Percentiles rank a stretch among this genome's conserved stretches.
Conservation (phyloP, 768 basidiomycete genomes). For the Kwoniella dendrophila region DNA sequence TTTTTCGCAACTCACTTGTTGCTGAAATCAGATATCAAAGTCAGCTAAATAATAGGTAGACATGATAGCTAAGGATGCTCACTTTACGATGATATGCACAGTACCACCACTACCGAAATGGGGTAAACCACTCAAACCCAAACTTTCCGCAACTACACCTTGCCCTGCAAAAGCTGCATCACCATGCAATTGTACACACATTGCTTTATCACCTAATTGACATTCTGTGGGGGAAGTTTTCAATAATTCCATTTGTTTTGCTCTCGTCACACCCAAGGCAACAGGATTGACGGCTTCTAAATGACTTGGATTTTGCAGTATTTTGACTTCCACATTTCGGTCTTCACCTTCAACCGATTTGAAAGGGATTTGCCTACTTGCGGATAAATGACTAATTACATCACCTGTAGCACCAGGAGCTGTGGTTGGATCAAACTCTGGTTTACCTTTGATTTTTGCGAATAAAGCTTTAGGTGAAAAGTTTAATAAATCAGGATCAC, state of each 20-base stretch:
- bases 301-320: conserved; percentile 62
- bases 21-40: conserved; percentile 28
- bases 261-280: conserved; percentile 84
- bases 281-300: conserved; percentile 75
- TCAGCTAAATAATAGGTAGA: background rate
- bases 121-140: conserved; percentile 84
- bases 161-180: conserved; percentile 91
- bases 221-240: conserved; percentile 62
- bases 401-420: conserved; percentile 69
- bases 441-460: conserved; percentile 73
- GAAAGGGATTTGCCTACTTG: conserved; percentile 62
- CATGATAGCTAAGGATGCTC: conserved; percentile 50
- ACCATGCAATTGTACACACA: conserved; percentile 88
- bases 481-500: conserved; percentile 66
- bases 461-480: conserved; percentile 72
- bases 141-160: conserved; percentile 82
- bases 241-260: conserved; percentile 81
- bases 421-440: conserved; percentile 37
- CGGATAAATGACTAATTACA: conserved; percentile 84
- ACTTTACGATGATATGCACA: conserved; percentile 89
- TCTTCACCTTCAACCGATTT: conserved; percentile 55
- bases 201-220: conserved; percentile 67
- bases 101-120: conserved; percentile 90
- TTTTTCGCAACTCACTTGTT: conserved; percentile 48
- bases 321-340: conserved; percentile 70